Evolutionary conservation across 805 yeast species (phyloP).

Genomic region (Nakazawaea ishiwadae): DNA sequence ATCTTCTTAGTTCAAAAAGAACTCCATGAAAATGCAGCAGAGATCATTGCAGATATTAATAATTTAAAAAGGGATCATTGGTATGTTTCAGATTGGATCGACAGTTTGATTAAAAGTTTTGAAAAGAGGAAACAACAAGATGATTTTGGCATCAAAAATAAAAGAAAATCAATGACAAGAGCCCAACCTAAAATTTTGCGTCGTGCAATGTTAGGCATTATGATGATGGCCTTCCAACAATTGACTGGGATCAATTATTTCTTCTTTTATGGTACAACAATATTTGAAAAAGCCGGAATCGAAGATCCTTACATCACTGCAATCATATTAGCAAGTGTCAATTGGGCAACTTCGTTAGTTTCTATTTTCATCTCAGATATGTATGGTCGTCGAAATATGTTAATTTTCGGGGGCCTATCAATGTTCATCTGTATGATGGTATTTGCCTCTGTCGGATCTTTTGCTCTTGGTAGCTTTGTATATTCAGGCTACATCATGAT

Average conservation of each 20-base stretch:
- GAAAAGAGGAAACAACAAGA: neutral
- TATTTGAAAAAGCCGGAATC: conserved; percentile 48
- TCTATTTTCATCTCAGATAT: conserved; percentile 45
- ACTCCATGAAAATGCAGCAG: conserved; percentile 7
- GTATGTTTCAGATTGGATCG: conserved; percentile 15
- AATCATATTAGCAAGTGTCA: conserved; percentile 49
- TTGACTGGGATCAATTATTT: conserved; percentile 64
- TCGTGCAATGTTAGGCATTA: conserved; percentile 25
- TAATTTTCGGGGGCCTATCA: conserved; percentile 42
- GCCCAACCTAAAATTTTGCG: conserved; percentile 26
- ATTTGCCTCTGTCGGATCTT: conserved; percentile 54
- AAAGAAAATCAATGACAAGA: neutral
- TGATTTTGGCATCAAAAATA: neutral
- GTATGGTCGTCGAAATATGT: conserved; percentile 41
- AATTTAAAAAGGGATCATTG: conserved; percentile 13
- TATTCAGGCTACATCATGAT: conserved; percentile 50
- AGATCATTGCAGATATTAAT: conserved; percentile 9
- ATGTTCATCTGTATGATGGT: conserved; percentile 50
- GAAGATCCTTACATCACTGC: conserved; percentile 52
- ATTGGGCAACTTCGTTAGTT: conserved; percentile 45
- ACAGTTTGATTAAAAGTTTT: conserved; percentile 7
- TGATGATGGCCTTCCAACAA: conserved; percentile 34
- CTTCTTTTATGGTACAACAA: conserved; percentile 60
- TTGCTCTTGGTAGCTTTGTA: conserved; percentile 26
- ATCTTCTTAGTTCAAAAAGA: conserved; percentile 19